A percentile compares a stretch with the other conserved stretches of the same genome.
Evolutionary conservation across 768 basidiomycete species (phyloP).

Genomic region (Tulasnella sp.): DNA sequence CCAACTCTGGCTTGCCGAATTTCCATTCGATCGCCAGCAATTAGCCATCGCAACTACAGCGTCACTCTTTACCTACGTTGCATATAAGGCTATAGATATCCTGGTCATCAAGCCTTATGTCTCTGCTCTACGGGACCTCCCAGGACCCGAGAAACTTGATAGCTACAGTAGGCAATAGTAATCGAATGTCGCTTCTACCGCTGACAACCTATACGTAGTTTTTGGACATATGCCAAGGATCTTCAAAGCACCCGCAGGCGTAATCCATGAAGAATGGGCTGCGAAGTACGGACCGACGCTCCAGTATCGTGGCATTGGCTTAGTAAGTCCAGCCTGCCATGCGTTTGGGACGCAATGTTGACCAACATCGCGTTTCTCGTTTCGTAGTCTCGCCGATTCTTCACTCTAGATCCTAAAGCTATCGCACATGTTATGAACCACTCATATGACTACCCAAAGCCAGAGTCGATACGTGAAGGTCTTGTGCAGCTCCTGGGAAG

Average conservation of each 20-base stretch:
- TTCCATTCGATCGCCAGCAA: too few species aligned
- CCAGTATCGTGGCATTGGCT: constrained; percentile 35
- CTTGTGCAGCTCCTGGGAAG: constrained; percentile 3
- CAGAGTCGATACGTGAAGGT: background rate
- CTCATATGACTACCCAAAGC: constrained; percentile 13
- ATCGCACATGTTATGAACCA: constrained; percentile 11
- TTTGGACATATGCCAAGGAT: constrained; percentile 42
- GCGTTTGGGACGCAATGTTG: background rate
- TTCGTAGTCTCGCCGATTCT: background rate
- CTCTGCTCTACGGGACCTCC: constrained; percentile 2
- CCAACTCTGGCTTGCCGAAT: too few species aligned
- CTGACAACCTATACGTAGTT: constrained; percentile 26
- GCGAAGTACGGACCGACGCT: constrained; percentile 39
- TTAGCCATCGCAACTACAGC: too few species aligned
- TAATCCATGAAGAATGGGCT: constrained; percentile 39
- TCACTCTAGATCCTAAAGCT: constrained; percentile 11
- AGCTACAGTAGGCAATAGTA: background rate
- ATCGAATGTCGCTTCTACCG: too few species aligned
- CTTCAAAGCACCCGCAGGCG: constrained; percentile 29
- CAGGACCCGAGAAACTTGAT: background rate
- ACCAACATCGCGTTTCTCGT: background rate
- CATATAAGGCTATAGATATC: too few species aligned
- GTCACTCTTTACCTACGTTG: too few species aligned
- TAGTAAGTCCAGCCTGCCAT: background rate
- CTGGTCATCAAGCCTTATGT: background rate